These are phyloP conservation scores for Metarhizium humberi DNA, from an alignment of 2,329 filamentous ascomycete species.

Conservation along the genomic window DNA sequence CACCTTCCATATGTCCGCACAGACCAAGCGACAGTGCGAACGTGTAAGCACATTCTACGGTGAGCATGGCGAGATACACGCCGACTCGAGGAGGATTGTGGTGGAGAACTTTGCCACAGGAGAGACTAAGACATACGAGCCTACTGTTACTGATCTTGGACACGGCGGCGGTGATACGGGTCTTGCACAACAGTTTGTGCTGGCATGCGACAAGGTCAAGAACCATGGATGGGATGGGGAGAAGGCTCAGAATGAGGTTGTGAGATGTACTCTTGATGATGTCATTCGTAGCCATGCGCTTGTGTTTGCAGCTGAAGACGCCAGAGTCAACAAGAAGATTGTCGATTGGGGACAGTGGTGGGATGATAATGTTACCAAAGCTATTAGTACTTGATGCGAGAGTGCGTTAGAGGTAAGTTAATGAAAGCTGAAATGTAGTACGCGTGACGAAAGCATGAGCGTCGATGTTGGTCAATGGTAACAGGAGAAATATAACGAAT, in stretches of 20 bases:
- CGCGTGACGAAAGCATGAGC: neutral
- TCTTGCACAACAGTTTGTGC: constrained; percentile 71
- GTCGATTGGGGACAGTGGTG: constrained; percentile 74
- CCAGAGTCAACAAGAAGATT: constrained; percentile 58
- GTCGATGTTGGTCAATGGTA: too few relatives aligned
- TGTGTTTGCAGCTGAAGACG: constrained; percentile 91
- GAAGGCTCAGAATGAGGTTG: constrained; percentile 62
- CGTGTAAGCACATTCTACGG: constrained; percentile 82
- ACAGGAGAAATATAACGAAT: too few relatives aligned
- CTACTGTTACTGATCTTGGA: constrained; percentile 25
- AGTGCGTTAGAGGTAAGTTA: neutral
- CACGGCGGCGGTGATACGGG: constrained; percentile 37
- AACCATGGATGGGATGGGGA: constrained; percentile 55
- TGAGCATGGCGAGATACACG: constrained; percentile 73
- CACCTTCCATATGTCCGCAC: constrained; percentile 88
- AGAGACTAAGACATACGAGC: constrained; percentile 19
- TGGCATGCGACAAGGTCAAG: constrained; percentile 72
- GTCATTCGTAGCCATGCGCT: constrained; percentile 81
- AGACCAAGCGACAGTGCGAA: constrained; percentile 79
- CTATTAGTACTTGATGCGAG: neutral
- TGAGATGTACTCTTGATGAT: constrained; percentile 82
- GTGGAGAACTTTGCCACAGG: constrained; percentile 50
- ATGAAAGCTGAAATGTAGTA: neutral
- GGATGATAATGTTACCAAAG: constrained; percentile 29
- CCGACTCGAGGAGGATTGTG: constrained; percentile 69